phyloP scores from a whole-genome alignment of 1,284 basidiomycete species.

The Leccinum cinnamomeum region DNA sequence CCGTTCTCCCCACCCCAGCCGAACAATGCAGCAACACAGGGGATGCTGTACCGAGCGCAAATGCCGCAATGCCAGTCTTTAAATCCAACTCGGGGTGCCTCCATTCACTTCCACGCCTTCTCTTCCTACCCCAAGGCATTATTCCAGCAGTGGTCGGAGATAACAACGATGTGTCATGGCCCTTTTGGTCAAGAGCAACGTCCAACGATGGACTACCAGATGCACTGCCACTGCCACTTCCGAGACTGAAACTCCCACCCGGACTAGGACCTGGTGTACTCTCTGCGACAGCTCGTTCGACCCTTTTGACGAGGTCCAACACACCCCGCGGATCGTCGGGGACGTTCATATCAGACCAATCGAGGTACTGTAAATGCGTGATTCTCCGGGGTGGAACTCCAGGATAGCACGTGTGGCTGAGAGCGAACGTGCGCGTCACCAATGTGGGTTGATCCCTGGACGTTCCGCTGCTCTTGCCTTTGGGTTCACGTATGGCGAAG shows the following conservation, averaged over 20 bases:
- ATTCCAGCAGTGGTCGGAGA: slow-evolving; percentile 18
- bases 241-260: slow-evolving; percentile 23
- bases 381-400: slow-evolving; percentile 58
- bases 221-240: slow-evolving; percentile 17
- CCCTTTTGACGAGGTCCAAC: slow-evolving; percentile 67
- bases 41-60: slow-evolving; percentile 44
- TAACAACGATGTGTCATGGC: slow-evolving; percentile 12
- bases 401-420: slow-evolving; percentile 63
- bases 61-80: slow-evolving; percentile 50
- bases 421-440: slow-evolving; percentile 70
- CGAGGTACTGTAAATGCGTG: slow-evolving; percentile 84
- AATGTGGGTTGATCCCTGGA: slow-evolving; percentile 34
- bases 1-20: slow-evolving; percentile 90
- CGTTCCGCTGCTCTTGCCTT: not conserved
- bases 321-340: slow-evolving; percentile 78
- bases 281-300: slow-evolving; percentile 50
- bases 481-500: slow-evolving; percentile 32
- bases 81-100: slow-evolving; percentile 44
- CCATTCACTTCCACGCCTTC: slow-evolving; percentile 27
- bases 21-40: slow-evolving; percentile 81
- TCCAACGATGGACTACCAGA: slow-evolving; percentile 24
- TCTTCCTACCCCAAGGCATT: slow-evolving; percentile 9
- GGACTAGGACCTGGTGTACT: slow-evolving; percentile 42
- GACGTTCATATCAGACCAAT: slow-evolving; percentile 95
- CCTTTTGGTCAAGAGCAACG: slow-evolving; percentile 4